Evolutionary conservation across 148 eudicot genomes (phyloP).

Genomic region (Pharnaceum exiguum): DNA sequence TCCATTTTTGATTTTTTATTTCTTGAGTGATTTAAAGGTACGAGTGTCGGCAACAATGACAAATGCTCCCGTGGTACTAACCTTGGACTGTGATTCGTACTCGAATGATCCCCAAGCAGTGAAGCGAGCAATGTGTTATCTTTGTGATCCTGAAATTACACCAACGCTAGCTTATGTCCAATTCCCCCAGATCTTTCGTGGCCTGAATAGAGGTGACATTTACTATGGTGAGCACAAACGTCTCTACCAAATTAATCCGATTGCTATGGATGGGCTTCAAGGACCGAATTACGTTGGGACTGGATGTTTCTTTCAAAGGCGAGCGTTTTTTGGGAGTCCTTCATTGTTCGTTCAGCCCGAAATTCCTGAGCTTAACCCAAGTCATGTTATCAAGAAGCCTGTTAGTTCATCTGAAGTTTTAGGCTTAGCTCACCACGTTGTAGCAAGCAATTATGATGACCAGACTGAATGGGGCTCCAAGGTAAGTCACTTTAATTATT

Average conservation of each 20-base stretch:
- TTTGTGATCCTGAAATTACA: conserved; percentile 27
- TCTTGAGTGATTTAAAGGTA: conserved; percentile 27
- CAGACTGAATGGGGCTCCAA: conserved; percentile 40
- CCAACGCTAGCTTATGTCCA: conserved; percentile 52
- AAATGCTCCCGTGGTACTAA: conserved; percentile 70
- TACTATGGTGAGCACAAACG: conserved; percentile 50
- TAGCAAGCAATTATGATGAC: conserved; percentile 30
- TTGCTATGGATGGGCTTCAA: conserved; percentile 62
- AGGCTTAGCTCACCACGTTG: conserved; percentile 31
- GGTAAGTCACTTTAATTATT: conserved; percentile 12
- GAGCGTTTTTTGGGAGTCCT: conserved; percentile 50
- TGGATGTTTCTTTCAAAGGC: conserved; percentile 60
- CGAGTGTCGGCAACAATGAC: conserved; percentile 78
- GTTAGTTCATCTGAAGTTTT: conserved; percentile 22
- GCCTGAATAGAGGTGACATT: conserved; percentile 50
- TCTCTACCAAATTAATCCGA: conserved; percentile 35
- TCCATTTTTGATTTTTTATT: no score
- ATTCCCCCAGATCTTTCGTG: conserved; percentile 66
- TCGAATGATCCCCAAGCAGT: conserved; percentile 74
- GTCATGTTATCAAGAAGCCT: conserved; percentile 6
- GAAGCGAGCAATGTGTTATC: conserved; percentile 52
- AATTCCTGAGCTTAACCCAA: conserved; percentile 22
- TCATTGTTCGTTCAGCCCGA: conserved; percentile 22
- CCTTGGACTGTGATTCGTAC: conserved; percentile 73
- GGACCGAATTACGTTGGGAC: conserved; percentile 79